These are phyloP conservation scores for Cytospora piceicola DNA, from an alignment of 2,329 filamentous ascomycete genomes.

Conservation along the genomic window DNA sequence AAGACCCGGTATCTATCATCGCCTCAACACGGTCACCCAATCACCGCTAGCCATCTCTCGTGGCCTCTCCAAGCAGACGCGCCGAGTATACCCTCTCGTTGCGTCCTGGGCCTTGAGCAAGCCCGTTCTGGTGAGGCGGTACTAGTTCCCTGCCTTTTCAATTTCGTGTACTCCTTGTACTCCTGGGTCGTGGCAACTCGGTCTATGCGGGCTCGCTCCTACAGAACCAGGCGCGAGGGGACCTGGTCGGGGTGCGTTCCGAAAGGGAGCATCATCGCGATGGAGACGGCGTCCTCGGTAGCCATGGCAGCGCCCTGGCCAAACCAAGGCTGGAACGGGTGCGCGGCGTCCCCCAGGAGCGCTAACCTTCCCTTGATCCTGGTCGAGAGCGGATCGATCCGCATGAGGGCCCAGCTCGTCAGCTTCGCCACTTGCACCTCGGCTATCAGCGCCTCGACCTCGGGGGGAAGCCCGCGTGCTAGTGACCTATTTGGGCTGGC, in stretches of 20 bases:
- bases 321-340: background rate
- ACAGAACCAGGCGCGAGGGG: background rate
- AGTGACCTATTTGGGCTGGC: no score
- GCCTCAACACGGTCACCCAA: background rate
- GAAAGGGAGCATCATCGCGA: background rate
- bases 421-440: background rate
- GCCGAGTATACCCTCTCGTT: background rate
- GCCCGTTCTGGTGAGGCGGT: background rate
- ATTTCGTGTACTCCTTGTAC: background rate
- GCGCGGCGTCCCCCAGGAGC: conserved; percentile 6
- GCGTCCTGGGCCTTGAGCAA: background rate
- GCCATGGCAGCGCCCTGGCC: background rate
- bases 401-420: background rate
- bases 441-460: background rate
- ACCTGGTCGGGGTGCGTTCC: background rate
- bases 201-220: background rate
- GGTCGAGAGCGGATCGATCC: conserved; percentile 4
- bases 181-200: background rate
- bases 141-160: background rate
- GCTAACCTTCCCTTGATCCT: background rate
- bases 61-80: background rate
- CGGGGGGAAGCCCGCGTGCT: background rate
- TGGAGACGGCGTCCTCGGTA: background rate
- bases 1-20: background rate
- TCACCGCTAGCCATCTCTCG: no score